phyloP scores from a whole-genome alignment of 306 rosid species.

The Rosa lucieae region DNA sequence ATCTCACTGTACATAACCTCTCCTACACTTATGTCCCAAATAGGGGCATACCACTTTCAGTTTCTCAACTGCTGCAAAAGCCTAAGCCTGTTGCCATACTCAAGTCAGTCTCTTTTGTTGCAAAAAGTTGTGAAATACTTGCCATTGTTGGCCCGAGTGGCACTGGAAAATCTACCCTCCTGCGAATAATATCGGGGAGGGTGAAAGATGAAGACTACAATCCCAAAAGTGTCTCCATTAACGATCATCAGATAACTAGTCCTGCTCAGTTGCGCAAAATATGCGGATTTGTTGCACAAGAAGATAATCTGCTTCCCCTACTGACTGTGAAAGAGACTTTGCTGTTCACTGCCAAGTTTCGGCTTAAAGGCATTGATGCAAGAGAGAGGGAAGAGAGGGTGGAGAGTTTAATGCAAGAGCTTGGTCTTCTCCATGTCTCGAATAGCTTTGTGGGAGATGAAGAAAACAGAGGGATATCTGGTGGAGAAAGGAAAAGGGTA shows the following conservation, averaged over 20 bases:
- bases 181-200: conserved; percentile 62
- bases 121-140: conserved; percentile 67
- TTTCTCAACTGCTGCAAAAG: conserved; percentile 37
- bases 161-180: conserved; percentile 85
- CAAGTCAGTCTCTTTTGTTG: conserved; percentile 70
- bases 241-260: conserved; percentile 44
- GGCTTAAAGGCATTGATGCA: conserved; percentile 53
- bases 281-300: conserved; percentile 86
- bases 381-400: conserved; percentile 59
- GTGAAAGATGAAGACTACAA: conserved; percentile 46
- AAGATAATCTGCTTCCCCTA: conserved; percentile 82
- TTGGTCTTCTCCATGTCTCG: conserved; percentile 69
- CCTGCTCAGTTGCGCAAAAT: conserved; percentile 63
- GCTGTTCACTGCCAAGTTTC: conserved; percentile 68
- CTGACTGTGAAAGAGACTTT: conserved; percentile 81
- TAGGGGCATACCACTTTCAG: conserved; percentile 33
- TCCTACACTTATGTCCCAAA: conserved; percentile 51
- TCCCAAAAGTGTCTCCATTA: conserved; percentile 53
- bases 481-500: conserved; percentile 86
- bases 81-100: conserved; percentile 57
- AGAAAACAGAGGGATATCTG: conserved; percentile 81
- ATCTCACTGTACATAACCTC: conserved; percentile 52
- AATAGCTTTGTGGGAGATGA: conserved; percentile 79
- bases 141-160: conserved; percentile 93
- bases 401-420: conserved; percentile 68